Evolutionary conservation across 495 filamentous ascomycete genomes (phyloP), one percentile per base, ranked within the genome.

Genomic region (Wilcoxina mikolae): DNA sequence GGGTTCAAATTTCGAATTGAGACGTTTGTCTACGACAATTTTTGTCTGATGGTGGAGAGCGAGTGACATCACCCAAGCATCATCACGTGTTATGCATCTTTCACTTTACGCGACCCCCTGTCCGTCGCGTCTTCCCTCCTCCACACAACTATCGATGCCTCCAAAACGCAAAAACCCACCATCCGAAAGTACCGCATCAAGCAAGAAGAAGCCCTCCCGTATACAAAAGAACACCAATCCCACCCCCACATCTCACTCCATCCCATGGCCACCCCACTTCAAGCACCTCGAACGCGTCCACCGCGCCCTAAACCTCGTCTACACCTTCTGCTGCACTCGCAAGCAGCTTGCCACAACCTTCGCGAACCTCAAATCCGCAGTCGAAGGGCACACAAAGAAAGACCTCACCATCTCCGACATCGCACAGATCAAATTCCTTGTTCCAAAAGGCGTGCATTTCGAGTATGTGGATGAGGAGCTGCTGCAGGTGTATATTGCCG

Each of bases 291-390:
- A 81, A 4, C 80, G 84, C 62, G 84, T 80, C 0, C 83, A 95
- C 65, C 76, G 81, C 51, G 89, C 93, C 4, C 69, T 98, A 53
- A 96, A 94, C 61, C 68, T 95, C 3, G 87, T 95, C 4, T 94
- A 85, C 62, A 96, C 91, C 0, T 96, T 98, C 68, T 90, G 80
- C 63, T 60, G 56, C 39, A 89, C 90, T 5, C 81, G 93, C 7
- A 94, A 93, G 65, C 86, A 95, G 56, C 72, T 96, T 5, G 81
- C 82, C 0, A 95, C 91, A 0, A 95, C 93, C 0, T 88, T 94
- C 61, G 82, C 89, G 22, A 94, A 80, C 38, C 83, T 98, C 49
- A 85, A 82, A 57, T 74, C 78, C 0, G 79, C 91, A 0, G 89
- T 96, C 0, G 87, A 95, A 68, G 77, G 74, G 0, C 87, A 95